phyloP scores from a whole-genome alignment of 2,329 filamentous ascomycete genomes.

The Calonectria pauciramosa region DNA sequence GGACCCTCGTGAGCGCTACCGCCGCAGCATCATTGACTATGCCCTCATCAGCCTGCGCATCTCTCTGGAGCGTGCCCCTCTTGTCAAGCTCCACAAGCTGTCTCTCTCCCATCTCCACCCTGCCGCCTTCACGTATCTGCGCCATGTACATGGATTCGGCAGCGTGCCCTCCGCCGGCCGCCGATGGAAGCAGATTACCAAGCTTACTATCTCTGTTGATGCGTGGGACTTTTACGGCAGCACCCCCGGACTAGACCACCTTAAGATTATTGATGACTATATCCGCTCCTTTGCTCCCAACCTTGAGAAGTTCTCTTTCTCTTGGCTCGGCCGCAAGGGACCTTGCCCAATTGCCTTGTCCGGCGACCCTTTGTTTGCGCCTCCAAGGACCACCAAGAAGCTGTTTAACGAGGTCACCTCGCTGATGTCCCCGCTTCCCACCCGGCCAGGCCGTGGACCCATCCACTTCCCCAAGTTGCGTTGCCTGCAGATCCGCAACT shows the following conservation, averaged over 20 bases:
- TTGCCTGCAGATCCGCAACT: slow-evolving; percentile 80
- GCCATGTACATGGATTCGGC: slow-evolving; percentile 81
- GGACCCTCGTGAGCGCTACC: slow-evolving; percentile 76
- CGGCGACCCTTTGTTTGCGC: slow-evolving; percentile 77
- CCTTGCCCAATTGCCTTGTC: slow-evolving; percentile 80
- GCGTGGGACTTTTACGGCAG: slow-evolving; percentile 74
- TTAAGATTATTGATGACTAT: slow-evolving; percentile 86
- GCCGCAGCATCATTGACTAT: slow-evolving; percentile 86
- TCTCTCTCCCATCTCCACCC: slow-evolving; percentile 82
- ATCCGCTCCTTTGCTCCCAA: slow-evolving; percentile 76
- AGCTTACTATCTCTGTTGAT: slow-evolving; percentile 80
- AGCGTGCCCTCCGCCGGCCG: slow-evolving; percentile 78
- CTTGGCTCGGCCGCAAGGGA: slow-evolving; percentile 82
- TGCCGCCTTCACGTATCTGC: slow-evolving; percentile 81
- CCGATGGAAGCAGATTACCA: slow-evolving; percentile 83
- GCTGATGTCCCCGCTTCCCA: slow-evolving; percentile 73
- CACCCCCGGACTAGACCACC: slow-evolving; percentile 75
- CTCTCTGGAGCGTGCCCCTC: slow-evolving; percentile 80
- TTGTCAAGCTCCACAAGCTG: slow-evolving; percentile 76
- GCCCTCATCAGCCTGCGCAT: slow-evolving; percentile 90
- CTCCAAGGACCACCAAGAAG: slow-evolving; percentile 66
- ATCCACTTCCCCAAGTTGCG: slow-evolving; percentile 77
- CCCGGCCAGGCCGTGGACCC: slow-evolving; percentile 64
- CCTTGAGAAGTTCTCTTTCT: slow-evolving; percentile 80
- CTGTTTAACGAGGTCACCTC: slow-evolving; percentile 75